phyloP scores from a whole-genome alignment of 1,139 yeast genomes.

The Chernovozyma sophiae-reginae region DNA sequence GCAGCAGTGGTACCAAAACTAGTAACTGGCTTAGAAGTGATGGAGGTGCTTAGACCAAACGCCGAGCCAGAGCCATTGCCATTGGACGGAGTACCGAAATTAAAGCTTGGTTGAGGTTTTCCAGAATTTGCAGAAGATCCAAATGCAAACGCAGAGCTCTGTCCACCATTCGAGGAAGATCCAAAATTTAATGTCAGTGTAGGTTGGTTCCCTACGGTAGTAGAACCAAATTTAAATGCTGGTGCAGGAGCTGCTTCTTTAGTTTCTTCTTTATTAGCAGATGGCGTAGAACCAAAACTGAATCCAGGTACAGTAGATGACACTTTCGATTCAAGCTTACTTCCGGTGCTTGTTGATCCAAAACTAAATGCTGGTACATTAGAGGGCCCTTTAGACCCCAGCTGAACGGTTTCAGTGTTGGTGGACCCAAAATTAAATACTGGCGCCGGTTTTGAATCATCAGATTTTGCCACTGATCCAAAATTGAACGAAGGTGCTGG shows the following conservation, averaged over 20 bases:
- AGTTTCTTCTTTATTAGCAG: conserved; percentile 4
- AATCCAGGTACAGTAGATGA: conserved; percentile 12
- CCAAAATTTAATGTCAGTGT: neutral
- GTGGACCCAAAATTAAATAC: conserved; percentile 1
- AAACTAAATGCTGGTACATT: too few species aligned
- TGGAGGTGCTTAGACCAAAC: conserved; percentile 12
- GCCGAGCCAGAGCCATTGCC: neutral
- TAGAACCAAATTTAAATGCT: conserved; percentile 13
- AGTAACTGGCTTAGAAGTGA: conserved; percentile 10
- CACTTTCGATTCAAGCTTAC: too few species aligned
- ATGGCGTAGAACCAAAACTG: conserved; percentile 9
- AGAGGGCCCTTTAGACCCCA: too few species aligned
- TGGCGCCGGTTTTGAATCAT: too few species aligned
- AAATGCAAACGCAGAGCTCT: neutral
- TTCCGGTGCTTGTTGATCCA: too few species aligned
- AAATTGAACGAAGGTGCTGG: conserved; percentile 12
- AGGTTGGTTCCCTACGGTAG: neutral
- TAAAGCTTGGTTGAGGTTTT: neutral
- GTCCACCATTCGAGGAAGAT: neutral
- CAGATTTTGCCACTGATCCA: conserved; percentile 3
- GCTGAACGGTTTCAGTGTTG: conserved; percentile 8
- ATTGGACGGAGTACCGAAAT: conserved; percentile 2
- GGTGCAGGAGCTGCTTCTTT: conserved; percentile 9
- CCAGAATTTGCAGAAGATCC: neutral
- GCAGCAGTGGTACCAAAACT: conserved; percentile 5